phyloP scores from a whole-genome alignment of 108 stramenopile species.

The Nitzschia palea region DNA sequence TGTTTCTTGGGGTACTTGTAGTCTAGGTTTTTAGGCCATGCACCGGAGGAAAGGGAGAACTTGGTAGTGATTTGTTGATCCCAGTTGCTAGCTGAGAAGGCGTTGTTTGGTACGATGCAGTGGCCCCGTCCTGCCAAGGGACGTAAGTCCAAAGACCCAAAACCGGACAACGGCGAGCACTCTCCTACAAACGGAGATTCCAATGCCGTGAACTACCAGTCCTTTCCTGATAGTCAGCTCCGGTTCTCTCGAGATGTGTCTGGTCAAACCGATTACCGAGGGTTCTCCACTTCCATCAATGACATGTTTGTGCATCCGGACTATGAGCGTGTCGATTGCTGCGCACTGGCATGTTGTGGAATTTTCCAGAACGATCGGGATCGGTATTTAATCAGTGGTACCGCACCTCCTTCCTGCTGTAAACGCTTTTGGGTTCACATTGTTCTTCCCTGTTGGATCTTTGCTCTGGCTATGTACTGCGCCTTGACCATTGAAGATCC shows the following conservation, averaged over 20 bases:
- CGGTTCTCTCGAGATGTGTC: neutral
- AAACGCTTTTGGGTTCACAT: conserved; percentile 57
- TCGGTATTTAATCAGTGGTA: conserved; percentile 63
- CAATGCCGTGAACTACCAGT: conserved; percentile 9
- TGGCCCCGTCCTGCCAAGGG: too few relatives aligned
- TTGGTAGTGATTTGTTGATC: too few relatives aligned
- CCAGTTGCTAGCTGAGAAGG: too few relatives aligned
- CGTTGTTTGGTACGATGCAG: too few relatives aligned
- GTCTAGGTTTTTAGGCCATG: too few relatives aligned
- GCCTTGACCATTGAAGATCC: conserved; percentile 58
- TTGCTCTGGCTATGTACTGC: conserved; percentile 60
- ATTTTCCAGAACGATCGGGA: conserved; percentile 72
- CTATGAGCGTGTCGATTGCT: conserved; percentile 62
- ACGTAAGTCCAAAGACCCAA: too few relatives aligned
- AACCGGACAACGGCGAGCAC: neutral
- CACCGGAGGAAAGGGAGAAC: too few relatives aligned
- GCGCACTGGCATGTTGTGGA: conserved; percentile 74
- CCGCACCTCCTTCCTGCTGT: conserved; percentile 49
- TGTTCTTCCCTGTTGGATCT: conserved; percentile 49
- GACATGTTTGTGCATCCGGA: conserved; percentile 42
- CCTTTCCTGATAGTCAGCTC: neutral
- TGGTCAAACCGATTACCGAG: conserved; percentile 27
- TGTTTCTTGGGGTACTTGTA: too few relatives aligned
- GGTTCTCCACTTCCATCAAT: conserved; percentile 66
- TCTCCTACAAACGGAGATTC: neutral